Conservation (phyloP, 768 basidiomycete species). For the Hysterangium stoloniferum region DNA sequence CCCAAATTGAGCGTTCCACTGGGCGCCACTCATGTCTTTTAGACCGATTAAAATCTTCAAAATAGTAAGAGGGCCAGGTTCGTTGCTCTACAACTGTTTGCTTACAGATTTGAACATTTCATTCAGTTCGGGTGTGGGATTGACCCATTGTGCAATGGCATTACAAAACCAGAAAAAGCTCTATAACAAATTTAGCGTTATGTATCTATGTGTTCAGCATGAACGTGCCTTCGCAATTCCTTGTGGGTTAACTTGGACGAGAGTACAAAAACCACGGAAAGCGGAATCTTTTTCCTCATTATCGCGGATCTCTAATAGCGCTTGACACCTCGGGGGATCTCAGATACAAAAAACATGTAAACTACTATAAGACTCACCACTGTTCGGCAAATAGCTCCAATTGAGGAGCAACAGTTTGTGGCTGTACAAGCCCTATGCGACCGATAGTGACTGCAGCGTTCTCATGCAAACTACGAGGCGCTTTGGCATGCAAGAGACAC, state of each 20-base stretch:
- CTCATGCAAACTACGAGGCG: constrained; percentile 90
- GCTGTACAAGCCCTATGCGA: constrained; percentile 90
- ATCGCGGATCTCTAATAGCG: constrained; percentile 95
- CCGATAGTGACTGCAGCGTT: constrained; percentile 99
- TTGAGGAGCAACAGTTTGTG: constrained; percentile 79
- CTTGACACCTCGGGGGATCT: constrained; percentile 51
- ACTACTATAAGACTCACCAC: constrained; percentile 40
- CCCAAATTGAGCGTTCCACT: constrained; percentile 79
- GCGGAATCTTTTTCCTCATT: constrained; percentile 99
- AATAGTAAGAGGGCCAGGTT: not conserved
- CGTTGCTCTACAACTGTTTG: not conserved
- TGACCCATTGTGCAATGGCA: constrained; percentile 91
- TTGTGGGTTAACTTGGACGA: constrained; percentile 89
- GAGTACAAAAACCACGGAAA: constrained; percentile 93
- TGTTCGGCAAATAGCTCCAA: constrained; percentile 85
- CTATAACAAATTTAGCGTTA: constrained; percentile 39
- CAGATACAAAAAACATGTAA: not conserved
- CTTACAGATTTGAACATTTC: constrained; percentile 75
- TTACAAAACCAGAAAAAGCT: constrained; percentile 97
- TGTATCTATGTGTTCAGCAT: not conserved
- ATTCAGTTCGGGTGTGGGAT: constrained; percentile 86
- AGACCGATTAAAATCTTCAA: constrained; percentile 72
- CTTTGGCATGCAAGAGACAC: constrained; percentile 86
- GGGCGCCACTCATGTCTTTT: constrained; percentile 77
- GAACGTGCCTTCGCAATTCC: constrained; percentile 80